Percentiles rank a stretch among this genome's conserved stretches.
Conservation (phyloP, 768 basidiomycete species). For the Leccinum pellstonianum region DNA sequence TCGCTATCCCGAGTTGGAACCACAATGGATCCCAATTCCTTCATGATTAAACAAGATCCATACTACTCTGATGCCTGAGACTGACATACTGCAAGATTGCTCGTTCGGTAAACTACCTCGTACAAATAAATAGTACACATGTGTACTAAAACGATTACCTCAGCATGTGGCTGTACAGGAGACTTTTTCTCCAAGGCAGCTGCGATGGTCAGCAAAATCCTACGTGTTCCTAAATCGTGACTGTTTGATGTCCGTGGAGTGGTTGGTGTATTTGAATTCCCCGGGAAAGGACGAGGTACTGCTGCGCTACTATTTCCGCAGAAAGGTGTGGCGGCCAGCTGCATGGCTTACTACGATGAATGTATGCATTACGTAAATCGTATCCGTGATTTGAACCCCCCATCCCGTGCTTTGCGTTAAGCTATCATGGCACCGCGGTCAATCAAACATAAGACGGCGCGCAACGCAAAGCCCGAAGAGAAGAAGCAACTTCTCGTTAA, state of each 20-base stretch:
- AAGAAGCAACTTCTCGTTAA: constrained; percentile 4
- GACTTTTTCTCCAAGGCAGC: constrained; percentile 51
- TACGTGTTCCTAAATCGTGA: constrained; percentile 79
- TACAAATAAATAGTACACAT: no score
- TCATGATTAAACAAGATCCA: neutral
- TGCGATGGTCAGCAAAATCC: constrained; percentile 97
- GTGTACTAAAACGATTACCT: no score
- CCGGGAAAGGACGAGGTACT: constrained; percentile 3
- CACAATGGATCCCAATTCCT: neutral
- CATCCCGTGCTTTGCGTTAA: neutral
- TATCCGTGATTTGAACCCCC: neutral
- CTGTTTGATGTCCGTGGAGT: neutral
- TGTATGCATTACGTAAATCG: constrained; percentile 7
- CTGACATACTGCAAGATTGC: no score
- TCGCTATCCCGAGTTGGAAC: neutral
- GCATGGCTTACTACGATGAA: constrained; percentile 14
- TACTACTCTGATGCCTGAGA: neutral
- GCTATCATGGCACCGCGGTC: constrained; percentile 4
- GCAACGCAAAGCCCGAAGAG: neutral
- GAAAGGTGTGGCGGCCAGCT: neutral
- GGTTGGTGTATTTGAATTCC: neutral
- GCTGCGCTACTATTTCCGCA: constrained; percentile 5
- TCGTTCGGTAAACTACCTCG: no score
- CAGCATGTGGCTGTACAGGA: no score
- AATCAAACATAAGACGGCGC: neutral